A percentile compares a stretch with the other conserved stretches of the same genome.
Evolutionary conservation across 768 basidiomycete species (phyloP).

Genomic region (Rhodotorula toruloides): DNA sequence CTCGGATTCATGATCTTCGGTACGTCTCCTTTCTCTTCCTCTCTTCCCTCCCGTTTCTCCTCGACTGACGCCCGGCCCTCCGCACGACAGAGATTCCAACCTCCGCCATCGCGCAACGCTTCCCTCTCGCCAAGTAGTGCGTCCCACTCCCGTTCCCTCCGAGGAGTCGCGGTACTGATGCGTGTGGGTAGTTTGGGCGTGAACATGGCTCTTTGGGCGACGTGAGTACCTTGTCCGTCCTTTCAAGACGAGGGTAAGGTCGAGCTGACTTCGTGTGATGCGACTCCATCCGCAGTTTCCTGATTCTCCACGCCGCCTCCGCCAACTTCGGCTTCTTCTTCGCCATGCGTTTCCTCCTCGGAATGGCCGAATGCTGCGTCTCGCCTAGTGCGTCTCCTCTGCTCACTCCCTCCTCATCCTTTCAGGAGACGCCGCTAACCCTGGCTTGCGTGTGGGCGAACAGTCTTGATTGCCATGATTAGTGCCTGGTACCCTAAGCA

Average conservation of each 20-base stretch:
- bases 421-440: neutral
- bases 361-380: constrained; percentile 54
- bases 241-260: no score
- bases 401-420: neutral
- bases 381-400: constrained; percentile 51
- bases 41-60: neutral
- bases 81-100: constrained; percentile 65
- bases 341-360: constrained; percentile 59
- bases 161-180: neutral
- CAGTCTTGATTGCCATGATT: constrained; percentile 56
- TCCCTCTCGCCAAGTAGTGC: constrained; percentile 41
- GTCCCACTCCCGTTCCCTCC: neutral
- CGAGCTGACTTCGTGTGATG: neutral
- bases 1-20: constrained; percentile 50
- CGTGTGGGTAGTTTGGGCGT: constrained; percentile 47
- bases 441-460: no score
- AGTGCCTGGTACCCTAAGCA: constrained; percentile 68
- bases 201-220: constrained; percentile 59
- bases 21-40: constrained; percentile 42
- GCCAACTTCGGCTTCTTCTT: constrained; percentile 61
- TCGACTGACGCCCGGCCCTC: constrained; percentile 39
- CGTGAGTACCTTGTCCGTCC: neutral
- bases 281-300: constrained; percentile 45
- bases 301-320: constrained; percentile 60
- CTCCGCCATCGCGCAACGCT: constrained; percentile 58